Conservation (phyloP, 768 basidiomycete genomes). For the Phanerochaete sordida region DNA sequence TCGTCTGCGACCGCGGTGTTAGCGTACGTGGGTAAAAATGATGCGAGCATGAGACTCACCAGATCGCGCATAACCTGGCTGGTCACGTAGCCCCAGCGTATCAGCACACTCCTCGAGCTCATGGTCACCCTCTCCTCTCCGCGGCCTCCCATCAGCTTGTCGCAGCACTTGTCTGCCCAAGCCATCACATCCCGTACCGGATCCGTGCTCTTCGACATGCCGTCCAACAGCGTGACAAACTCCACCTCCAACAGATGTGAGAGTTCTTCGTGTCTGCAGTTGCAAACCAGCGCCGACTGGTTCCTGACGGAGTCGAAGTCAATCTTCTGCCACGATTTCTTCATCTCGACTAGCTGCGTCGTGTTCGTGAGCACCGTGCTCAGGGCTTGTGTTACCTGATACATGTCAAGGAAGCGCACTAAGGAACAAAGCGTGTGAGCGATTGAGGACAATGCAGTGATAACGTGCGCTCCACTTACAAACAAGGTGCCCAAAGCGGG, state of each 20-base stretch:
- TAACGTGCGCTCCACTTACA: conserved; percentile 46
- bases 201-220: conserved; percentile 65
- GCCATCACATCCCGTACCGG: conserved; percentile 86
- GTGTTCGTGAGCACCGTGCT: conserved; percentile 86
- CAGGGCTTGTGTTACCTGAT: conserved; percentile 86
- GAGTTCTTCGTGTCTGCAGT: conserved; percentile 87
- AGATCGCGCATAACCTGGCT: conserved; percentile 91
- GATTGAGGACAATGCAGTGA: neutral
- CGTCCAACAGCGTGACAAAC: conserved; percentile 74
- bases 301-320: conserved; percentile 91
- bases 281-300: conserved; percentile 90
- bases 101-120: conserved; percentile 84
- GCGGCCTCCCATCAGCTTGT: conserved; percentile 74
- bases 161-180: conserved; percentile 90
- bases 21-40: neutral
- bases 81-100: conserved; percentile 91
- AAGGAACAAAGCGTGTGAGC: conserved; percentile 12
- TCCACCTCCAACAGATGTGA: conserved; percentile 83
- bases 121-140: conserved; percentile 77
- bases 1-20: conserved; percentile 52
- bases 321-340: conserved; percentile 81
- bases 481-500: conserved; percentile 87
- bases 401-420: conserved; percentile 92
- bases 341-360: conserved; percentile 84
- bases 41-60: conserved; percentile 39